These are phyloP conservation scores for Alternaria triticina DNA, from an alignment of 2,329 filamentous ascomycete species.

Conservation along the genomic window DNA sequence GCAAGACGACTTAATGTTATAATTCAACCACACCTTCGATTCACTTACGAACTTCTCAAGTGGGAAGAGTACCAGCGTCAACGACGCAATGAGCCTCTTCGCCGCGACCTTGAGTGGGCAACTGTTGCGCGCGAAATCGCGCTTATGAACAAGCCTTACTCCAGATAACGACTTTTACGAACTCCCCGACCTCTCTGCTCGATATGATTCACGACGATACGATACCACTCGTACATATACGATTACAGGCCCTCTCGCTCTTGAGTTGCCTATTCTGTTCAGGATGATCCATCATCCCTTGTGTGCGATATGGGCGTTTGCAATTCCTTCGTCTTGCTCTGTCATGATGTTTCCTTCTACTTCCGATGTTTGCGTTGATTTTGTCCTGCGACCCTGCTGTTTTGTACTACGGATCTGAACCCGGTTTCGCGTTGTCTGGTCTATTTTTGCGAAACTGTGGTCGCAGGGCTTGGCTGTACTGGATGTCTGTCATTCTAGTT, in stretches of 20 bases:
- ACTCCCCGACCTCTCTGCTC: conserved; percentile 6
- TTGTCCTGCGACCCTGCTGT: conserved; percentile 3
- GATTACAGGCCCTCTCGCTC: conserved; percentile 18
- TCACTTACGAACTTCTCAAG: conserved; percentile 90
- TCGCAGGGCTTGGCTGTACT: conserved; percentile 25
- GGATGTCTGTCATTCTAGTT: conserved; percentile 15
- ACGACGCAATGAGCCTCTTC: conserved; percentile 61
- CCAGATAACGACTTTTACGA: conserved; percentile 58
- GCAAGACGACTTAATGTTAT: conserved; percentile 94
- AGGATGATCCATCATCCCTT: conserved; percentile 3
- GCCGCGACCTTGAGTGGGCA: conserved; percentile 88
- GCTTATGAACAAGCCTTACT: conserved; percentile 94
- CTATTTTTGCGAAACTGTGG: conserved; percentile 13
- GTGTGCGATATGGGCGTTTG: conserved; percentile 12
- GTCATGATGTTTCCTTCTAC: conserved; percentile 6
- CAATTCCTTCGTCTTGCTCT: background rate
- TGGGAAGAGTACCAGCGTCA: conserved; percentile 84
- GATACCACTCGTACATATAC: conserved; percentile 27
- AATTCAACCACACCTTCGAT: conserved; percentile 93
- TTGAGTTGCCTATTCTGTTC: conserved; percentile 11
- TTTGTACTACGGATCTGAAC: conserved; percentile 3
- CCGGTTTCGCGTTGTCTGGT: conserved; percentile 3
- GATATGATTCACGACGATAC: conserved; percentile 32
- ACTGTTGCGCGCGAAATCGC: conserved; percentile 90
- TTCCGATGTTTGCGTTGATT: conserved; percentile 2